phyloP scores from a whole-genome alignment of 1,284 basidiomycete species.

The Athelia sp. region DNA sequence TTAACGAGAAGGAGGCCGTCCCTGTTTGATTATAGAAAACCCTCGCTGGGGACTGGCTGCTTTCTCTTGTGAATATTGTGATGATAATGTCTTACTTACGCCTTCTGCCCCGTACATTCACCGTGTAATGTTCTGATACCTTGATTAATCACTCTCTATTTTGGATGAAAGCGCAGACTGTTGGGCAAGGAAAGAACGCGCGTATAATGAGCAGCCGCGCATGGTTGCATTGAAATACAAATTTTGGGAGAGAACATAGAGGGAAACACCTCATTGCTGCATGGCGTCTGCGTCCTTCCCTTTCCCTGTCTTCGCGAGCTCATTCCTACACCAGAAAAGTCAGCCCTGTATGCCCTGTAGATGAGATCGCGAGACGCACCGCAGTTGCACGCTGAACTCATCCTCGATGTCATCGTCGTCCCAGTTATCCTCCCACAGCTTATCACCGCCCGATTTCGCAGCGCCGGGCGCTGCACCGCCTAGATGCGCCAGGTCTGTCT shows the following conservation, averaged over 20 bases:
- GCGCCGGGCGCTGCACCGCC: constrained; percentile 65
- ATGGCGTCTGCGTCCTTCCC: constrained; percentile 37
- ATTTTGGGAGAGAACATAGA: not conserved
- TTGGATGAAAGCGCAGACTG: not conserved
- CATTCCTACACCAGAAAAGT: constrained; percentile 40
- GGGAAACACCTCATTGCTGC: constrained; percentile 43
- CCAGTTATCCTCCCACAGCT: constrained; percentile 99
- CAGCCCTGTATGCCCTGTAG: no score
- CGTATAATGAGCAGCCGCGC: not conserved
- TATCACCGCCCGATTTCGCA: constrained; percentile 71
- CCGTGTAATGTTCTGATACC: not conserved
- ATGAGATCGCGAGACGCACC: constrained; percentile 46
- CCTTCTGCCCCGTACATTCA: not conserved
- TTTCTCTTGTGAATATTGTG: not conserved
- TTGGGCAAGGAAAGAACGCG: not conserved
- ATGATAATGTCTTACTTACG: not conserved
- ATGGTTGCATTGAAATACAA: not conserved
- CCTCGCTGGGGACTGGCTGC: not conserved
- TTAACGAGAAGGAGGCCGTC: constrained; percentile 1
- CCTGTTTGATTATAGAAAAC: no score
- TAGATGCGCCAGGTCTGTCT: constrained; percentile 76
- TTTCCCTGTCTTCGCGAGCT: constrained; percentile 60
- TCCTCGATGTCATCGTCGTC: constrained; percentile 99
- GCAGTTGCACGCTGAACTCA: constrained; percentile 92
- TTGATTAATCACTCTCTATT: not conserved